Evolutionary conservation across 306 rosid genomes (phyloP).

Genomic region (Pueraria montana): DNA sequence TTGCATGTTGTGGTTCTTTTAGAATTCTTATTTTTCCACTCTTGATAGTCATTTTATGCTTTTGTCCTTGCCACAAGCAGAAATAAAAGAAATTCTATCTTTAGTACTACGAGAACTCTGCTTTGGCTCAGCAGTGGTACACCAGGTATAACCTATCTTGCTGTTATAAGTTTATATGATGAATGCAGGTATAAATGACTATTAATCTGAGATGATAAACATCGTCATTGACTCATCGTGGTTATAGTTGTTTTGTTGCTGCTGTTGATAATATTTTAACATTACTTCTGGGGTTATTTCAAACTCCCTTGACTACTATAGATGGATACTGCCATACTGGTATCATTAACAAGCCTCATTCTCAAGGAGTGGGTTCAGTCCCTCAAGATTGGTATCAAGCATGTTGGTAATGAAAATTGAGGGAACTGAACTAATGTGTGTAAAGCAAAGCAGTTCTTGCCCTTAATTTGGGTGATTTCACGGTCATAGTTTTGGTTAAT

Average conservation of each 20-base stretch:
- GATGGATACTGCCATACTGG: conserved; percentile 12
- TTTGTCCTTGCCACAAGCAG: conserved; percentile 60
- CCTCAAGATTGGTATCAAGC: conserved; percentile 25
- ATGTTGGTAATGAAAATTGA: conserved; percentile 16
- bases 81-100: conserved; percentile 84
- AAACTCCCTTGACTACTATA: conserved; percentile 23
- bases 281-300: conserved; percentile 3
- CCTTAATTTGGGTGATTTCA: conserved; percentile 4
- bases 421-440: conserved; percentile 26
- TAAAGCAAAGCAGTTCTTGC: background rate
- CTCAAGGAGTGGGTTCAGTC: conserved; percentile 23
- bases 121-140: conserved; percentile 94
- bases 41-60: conserved; percentile 47
- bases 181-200: conserved; percentile 9
- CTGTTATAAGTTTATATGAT: conserved; percentile 17
- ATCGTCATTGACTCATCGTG: background rate
- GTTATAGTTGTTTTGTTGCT: conserved; percentile 8
- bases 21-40: conserved; percentile 25
- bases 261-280: conserved; percentile 5
- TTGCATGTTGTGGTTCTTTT: conserved; percentile 28
- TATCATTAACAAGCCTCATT: conserved; percentile 10
- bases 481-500: background rate
- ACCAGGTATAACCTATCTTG: conserved; percentile 72
- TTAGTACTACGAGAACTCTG: conserved; percentile 77
- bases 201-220: conserved; percentile 20